These are phyloP conservation scores for Boletus smithii DNA, from an alignment of 1,284 basidiomycete genomes.

Conservation along the genomic window DNA sequence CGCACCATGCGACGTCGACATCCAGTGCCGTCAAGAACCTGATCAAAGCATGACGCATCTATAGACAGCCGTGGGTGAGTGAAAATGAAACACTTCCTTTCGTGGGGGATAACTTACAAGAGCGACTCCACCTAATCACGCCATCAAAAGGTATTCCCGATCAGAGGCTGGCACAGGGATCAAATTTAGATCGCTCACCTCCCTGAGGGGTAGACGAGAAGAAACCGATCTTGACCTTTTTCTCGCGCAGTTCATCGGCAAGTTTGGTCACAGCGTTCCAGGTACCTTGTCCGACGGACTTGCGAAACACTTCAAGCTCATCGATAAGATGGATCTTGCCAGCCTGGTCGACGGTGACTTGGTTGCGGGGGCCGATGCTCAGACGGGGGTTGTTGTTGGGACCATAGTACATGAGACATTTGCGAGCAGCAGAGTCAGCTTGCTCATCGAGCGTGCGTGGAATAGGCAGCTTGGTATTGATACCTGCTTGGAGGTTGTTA, in stretches of 20 bases:
- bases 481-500: conserved; percentile 40
- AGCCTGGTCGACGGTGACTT: conserved; percentile 74
- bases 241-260: conserved; percentile 76
- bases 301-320: conserved; percentile 67
- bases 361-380: conserved; percentile 73
- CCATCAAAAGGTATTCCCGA: conserved; percentile 22
- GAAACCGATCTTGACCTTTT: conserved; percentile 82
- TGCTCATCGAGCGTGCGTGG: conserved; percentile 76
- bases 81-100: conserved; percentile 10
- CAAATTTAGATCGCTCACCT: conserved; percentile 43
- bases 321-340: conserved; percentile 79
- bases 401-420: conserved; percentile 76
- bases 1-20: conserved; percentile 77
- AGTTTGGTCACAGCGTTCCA: conserved; percentile 78
- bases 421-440: conserved; percentile 78
- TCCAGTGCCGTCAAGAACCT: conserved; percentile 76
- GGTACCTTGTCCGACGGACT: conserved; percentile 63
- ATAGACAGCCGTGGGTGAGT: conserved; percentile 22
- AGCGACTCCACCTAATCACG: conserved; percentile 72
- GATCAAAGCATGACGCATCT: conserved; percentile 89
- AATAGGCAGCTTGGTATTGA: conserved; percentile 62
- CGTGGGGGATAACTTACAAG: conserved; percentile 49
- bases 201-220: conserved; percentile 90
- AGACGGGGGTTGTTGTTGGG: conserved; percentile 78
- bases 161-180: conserved; percentile 20